Evolutionary conservation across 768 basidiomycete species (phyloP).

Genomic region (Tylopilus plumbeoviolaceoides): DNA sequence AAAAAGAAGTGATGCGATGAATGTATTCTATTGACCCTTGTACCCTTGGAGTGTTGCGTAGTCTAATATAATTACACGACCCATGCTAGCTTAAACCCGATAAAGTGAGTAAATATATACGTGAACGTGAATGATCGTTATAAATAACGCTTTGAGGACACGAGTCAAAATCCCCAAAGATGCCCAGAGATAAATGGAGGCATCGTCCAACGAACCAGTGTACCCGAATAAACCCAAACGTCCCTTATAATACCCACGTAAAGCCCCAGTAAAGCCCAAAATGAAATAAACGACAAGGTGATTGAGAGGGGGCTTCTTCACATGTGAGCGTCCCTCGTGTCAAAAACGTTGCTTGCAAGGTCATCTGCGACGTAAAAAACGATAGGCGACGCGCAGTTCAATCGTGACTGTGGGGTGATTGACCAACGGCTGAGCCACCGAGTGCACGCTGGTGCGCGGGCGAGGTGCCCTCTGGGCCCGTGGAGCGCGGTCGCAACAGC

Average conservation of each 20-base stretch:
- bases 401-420: conserved; percentile 7
- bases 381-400: conserved; percentile 10
- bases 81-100: conserved; percentile 4
- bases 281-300: conserved; percentile 11
- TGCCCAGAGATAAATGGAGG: conserved; percentile 5
- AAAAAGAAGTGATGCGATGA: conserved; percentile 57
- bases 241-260: conserved; percentile 6
- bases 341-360: conserved; percentile 19
- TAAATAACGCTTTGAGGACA: conserved; percentile 6
- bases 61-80: conserved; percentile 10
- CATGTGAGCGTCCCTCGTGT: conserved; percentile 16
- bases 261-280: conserved; percentile 14
- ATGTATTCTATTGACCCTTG: background rate
- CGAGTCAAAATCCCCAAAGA: conserved; percentile 2
- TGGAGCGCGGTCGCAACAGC: conserved; percentile 23
- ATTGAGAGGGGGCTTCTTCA: background rate
- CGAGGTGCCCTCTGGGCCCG: conserved; percentile 14
- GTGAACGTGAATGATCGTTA: conserved; percentile 14
- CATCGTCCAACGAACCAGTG: background rate
- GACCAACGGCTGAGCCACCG: conserved; percentile 12
- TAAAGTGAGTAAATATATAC: conserved; percentile 20
- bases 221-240: conserved; percentile 4
- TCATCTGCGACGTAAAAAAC: conserved; percentile 22
- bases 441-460: conserved; percentile 4
- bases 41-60: conserved; percentile 8